Evolutionary conservation across 257 asterid genomes (phyloP), one percentile per base, ranked within the genome.

Genomic region (Solanum chaucha): DNA sequence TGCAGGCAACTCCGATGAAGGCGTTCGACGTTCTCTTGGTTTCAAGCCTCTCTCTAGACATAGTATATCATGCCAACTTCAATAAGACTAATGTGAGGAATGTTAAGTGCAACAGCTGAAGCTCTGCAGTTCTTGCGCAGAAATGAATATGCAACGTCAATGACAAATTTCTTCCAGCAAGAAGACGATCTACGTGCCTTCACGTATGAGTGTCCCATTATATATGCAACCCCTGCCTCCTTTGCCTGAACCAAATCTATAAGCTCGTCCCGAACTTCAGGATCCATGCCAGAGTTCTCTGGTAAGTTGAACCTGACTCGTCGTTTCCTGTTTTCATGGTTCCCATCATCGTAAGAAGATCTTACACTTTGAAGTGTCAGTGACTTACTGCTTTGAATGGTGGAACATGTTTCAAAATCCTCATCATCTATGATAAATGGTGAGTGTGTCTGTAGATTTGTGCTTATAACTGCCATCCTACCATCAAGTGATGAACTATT

Each of bases 1-100:
- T 46, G 67, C 85, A 80, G 68, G 28, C 10, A 80, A 48, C 67
- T 80, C 19, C 41, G 22, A 8, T 48, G 38, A 46, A 46, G 67
- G 67, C 19, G 51, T 20, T 20, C 2, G 30, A 73, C 17, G 6
- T 19, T 72, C 44, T 34, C 51, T 20, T 35, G 30, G 48, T 20
- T 35, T 0, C 85, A 55, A 80, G 10, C 41, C 44, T 51, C 80
- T 28, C 82, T 44, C 90, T 91, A 96, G 88, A 96, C 98, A 88
- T 95, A 92, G 87, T 95, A 95, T 84, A 97, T 95, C 99, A 97
- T 95, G 83, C 98, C 98, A 72, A 97, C 98, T 90, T 97, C 99
- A 72, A 94, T 95, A 81, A 95, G 95, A 94, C 98, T 94, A 64
- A 94, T 94, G 90, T 95, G 99, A 35, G 98, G 98, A 87, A 97